Evolutionary conservation across 192 early-diverging fungal species (phyloP).

Genomic region (Backusella luteola): DNA sequence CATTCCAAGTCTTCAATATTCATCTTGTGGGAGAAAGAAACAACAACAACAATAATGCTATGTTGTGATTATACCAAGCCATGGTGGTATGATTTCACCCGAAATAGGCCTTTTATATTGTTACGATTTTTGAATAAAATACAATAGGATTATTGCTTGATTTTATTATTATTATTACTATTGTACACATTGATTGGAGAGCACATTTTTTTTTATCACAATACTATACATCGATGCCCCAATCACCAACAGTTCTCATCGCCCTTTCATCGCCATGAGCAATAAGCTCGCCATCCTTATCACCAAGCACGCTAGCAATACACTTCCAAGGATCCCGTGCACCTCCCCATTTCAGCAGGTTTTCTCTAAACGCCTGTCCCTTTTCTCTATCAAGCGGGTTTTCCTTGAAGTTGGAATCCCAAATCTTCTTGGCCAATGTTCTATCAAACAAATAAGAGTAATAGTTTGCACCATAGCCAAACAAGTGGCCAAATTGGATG

Average conservation of each 20-base stretch:
- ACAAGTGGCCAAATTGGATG: slow-evolving; percentile 87
- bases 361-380: slow-evolving; percentile 66
- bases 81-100: too few relatives aligned
- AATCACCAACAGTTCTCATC: slow-evolving; percentile 75
- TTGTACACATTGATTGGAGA: background rate
- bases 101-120: too few relatives aligned
- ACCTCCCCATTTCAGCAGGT: slow-evolving; percentile 91
- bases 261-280: slow-evolving; percentile 57
- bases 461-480: slow-evolving; percentile 90
- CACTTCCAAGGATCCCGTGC: slow-evolving; percentile 89
- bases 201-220: background rate
- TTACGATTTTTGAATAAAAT: background rate
- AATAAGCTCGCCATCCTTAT: slow-evolving; percentile 53
- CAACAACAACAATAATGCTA: too few relatives aligned
- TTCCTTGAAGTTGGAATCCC: slow-evolving; percentile 65
- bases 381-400: slow-evolving; percentile 59
- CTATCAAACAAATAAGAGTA: slow-evolving; percentile 94
- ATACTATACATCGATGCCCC: slow-evolving; percentile 47
- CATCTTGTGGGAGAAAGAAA: too few relatives aligned
- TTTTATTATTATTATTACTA: background rate
- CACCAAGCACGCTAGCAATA: slow-evolving; percentile 58
- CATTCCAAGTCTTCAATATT: too few relatives aligned
- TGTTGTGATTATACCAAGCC: too few relatives aligned
- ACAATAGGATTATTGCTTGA: background rate
- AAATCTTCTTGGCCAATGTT: slow-evolving; percentile 77